phyloP scores from a whole-genome alignment of 805 yeast genomes.

The Barnettozyma californica region DNA sequence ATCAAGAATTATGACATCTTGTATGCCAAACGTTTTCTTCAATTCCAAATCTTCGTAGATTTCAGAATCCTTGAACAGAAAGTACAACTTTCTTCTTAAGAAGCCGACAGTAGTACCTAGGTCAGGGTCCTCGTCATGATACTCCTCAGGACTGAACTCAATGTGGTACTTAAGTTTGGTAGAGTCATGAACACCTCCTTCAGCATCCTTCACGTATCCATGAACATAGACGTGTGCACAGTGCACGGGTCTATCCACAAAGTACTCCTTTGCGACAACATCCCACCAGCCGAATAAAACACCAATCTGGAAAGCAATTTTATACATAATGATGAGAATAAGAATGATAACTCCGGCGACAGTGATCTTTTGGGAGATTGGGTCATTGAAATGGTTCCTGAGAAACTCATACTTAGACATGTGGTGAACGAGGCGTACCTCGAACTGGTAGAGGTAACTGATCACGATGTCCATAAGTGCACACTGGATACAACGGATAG shows the following conservation, averaged over 20 bases:
- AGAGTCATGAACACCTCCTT: constrained; percentile 17
- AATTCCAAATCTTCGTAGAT: constrained; percentile 24
- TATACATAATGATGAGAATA: constrained; percentile 27
- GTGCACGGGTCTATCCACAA: constrained; percentile 69
- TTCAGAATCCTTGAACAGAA: constrained; percentile 44
- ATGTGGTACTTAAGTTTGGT: constrained; percentile 50
- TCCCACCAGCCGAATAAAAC: constrained; percentile 40
- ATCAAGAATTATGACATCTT: constrained; percentile 32
- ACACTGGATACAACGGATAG: not conserved
- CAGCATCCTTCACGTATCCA: constrained; percentile 33
- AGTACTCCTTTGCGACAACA: constrained; percentile 52
- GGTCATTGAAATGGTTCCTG: constrained; percentile 21
- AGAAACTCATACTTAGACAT: constrained; percentile 8
- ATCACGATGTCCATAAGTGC: not conserved
- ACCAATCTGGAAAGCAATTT: constrained; percentile 39
- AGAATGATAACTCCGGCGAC: constrained; percentile 19
- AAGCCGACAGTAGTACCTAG: constrained; percentile 64
- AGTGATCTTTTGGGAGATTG: constrained; percentile 21
- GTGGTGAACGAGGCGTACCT: not conserved
- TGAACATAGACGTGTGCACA: constrained; percentile 68
- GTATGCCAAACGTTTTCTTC: constrained; percentile 18
- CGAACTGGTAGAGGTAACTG: not conserved
- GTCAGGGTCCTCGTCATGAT: constrained; percentile 51
- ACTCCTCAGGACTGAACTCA: constrained; percentile 81
- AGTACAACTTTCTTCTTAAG: constrained; percentile 51